Conservation (phyloP, 2,329 filamentous ascomycete genomes). For the Ophiocordyceps camponoti-leonardi region DNA sequence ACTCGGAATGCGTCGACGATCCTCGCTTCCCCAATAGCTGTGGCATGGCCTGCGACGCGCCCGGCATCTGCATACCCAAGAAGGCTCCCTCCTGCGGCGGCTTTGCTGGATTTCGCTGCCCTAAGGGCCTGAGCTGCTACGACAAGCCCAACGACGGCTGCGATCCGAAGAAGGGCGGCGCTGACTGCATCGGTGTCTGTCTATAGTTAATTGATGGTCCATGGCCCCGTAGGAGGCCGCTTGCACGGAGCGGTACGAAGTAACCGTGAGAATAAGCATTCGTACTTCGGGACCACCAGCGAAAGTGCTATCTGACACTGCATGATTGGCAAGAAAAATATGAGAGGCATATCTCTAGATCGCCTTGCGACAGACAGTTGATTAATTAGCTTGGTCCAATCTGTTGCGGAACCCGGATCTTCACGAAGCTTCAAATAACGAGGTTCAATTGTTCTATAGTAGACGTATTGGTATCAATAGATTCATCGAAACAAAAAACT, state of each 20-base stretch:
- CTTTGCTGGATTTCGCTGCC: conserved; percentile 10
- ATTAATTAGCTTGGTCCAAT: no score
- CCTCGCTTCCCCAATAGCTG: conserved; percentile 13
- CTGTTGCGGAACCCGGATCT: no score
- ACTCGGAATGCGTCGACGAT: conserved; percentile 14
- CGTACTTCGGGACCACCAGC: no score
- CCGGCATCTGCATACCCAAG: conserved; percentile 15
- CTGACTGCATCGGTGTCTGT: conserved; percentile 15
- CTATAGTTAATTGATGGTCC: conserved; percentile 4
- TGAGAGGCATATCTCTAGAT: neutral
- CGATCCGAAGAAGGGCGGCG: conserved; percentile 11
- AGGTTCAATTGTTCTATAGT: no score
- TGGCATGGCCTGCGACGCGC: conserved; percentile 17
- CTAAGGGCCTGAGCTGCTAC: conserved; percentile 11
- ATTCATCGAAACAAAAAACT: neutral
- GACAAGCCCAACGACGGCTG: conserved; percentile 11
- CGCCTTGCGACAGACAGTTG: neutral
- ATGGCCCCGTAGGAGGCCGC: no score
- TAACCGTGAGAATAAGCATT: no score
- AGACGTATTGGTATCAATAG: no score
- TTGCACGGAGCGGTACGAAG: neutral
- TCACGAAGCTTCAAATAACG: no score
- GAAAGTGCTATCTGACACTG: no score
- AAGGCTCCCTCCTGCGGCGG: conserved; percentile 9
- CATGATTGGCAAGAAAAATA: neutral